These are phyloP conservation scores for Xerocomellus dryophilus DNA, from an alignment of 768 basidiomycete genomes.

Conservation along the genomic window DNA sequence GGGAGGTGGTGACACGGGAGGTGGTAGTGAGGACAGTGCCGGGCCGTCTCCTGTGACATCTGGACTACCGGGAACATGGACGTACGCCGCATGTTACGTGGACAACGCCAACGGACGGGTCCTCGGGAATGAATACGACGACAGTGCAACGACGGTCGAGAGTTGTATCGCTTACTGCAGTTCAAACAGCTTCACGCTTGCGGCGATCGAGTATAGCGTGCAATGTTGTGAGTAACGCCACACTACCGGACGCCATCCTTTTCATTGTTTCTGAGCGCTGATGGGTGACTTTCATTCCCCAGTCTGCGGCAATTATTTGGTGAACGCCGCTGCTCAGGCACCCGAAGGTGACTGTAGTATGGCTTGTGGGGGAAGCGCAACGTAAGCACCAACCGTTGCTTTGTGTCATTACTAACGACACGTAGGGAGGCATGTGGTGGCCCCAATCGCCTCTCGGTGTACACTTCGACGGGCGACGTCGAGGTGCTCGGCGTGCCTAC, in stretches of 20 bases:
- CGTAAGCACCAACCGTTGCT: constrained; percentile 39
- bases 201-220: constrained; percentile 62
- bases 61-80: constrained; percentile 55
- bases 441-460: constrained; percentile 67
- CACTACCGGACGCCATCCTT: too few relatives aligned
- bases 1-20: neutral
- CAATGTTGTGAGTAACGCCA: constrained; percentile 44
- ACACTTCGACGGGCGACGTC: constrained; percentile 50
- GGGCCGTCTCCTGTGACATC: constrained; percentile 39
- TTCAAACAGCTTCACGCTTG: constrained; percentile 56
- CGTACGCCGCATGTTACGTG: constrained; percentile 67
- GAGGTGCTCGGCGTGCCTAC: constrained; percentile 58
- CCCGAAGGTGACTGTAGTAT: constrained; percentile 60
- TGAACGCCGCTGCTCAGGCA: constrained; percentile 55
- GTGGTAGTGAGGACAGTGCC: too few relatives aligned
- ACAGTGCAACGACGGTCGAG: constrained; percentile 50
- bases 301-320: constrained; percentile 72
- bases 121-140: constrained; percentile 43
- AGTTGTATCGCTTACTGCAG: constrained; percentile 60
- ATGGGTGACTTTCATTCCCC: neutral
- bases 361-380: constrained; percentile 66
- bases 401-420: neutral
- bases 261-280: too few relatives aligned
- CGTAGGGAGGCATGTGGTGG: constrained; percentile 68
- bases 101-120: constrained; percentile 67